Evolutionary conservation across 768 basidiomycete genomes (phyloP).

Genomic region (Tephrocybe sp.): DNA sequence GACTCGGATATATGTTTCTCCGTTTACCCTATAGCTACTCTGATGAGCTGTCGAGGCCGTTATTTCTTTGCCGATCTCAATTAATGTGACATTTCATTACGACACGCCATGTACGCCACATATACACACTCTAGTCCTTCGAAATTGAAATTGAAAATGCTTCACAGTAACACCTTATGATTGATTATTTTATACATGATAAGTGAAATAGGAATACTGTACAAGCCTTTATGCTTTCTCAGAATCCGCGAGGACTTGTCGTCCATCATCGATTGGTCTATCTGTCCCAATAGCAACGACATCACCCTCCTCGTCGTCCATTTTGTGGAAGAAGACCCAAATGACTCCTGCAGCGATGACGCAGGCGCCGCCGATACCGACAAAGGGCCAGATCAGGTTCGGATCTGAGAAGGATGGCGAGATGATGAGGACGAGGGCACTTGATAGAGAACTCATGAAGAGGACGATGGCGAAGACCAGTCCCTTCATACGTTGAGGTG

Average conservation of each 20-base stretch:
- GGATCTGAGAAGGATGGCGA: conserved; percentile 35
- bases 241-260: conserved; percentile 1
- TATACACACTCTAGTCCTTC: no score
- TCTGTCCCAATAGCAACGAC: conserved; percentile 21
- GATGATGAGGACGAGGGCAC: conserved; percentile 31
- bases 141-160: no score
- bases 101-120: no score
- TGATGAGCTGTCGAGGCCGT: no score
- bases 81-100: no score
- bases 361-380: conserved; percentile 22
- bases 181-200: no score
- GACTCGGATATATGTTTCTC: no score
- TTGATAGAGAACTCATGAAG: conserved; percentile 31
- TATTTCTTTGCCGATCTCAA: no score
- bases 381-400: conserved; percentile 33
- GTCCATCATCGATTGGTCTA: conserved; percentile 6
- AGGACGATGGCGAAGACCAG: conserved; percentile 38
- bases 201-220: no score
- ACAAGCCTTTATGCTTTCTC: conserved; percentile 6
- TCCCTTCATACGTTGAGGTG: conserved; percentile 43
- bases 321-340: conserved; percentile 23
- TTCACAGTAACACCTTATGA: no score
- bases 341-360: conserved; percentile 22
- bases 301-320: conserved; percentile 21
- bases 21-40: no score